A percentile compares a stretch with the other conserved stretches of the same genome.
phyloP scores from a whole-genome alignment of 2,329 filamentous ascomycete genomes.

The Epichloe uncinata region DNA sequence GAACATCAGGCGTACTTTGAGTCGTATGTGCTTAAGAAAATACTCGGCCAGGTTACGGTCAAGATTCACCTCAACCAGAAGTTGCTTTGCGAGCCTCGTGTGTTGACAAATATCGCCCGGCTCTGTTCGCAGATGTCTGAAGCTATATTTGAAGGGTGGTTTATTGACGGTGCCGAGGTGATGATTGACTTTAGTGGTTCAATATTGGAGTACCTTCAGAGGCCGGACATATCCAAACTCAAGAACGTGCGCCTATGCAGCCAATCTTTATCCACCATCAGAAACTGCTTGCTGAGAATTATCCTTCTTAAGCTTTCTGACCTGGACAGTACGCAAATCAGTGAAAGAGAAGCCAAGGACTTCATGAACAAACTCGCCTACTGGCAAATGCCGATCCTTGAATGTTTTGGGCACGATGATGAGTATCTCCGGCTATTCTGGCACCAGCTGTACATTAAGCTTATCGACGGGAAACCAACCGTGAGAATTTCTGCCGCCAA shows the following conservation, averaged over 20 bases:
- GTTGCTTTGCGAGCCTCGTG: conserved; percentile 63
- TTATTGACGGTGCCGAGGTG: conserved; percentile 72
- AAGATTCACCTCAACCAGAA: conserved; percentile 59
- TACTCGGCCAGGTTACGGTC: conserved; percentile 57
- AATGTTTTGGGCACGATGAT: conserved; percentile 63
- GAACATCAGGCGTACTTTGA: conserved; percentile 95
- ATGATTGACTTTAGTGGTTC: conserved; percentile 78
- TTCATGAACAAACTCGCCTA: conserved; percentile 82
- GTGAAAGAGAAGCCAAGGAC: conserved; percentile 48
- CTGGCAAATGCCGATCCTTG: conserved; percentile 91
- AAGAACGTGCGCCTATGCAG: conserved; percentile 89
- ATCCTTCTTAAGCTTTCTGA: conserved; percentile 74
- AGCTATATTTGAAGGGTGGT: conserved; percentile 92
- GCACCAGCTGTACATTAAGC: conserved; percentile 83
- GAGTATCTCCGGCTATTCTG: conserved; percentile 76
- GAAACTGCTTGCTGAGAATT: conserved; percentile 63
- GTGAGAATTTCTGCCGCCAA: conserved; percentile 68
- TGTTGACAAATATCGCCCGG: conserved; percentile 75
- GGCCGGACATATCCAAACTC: conserved; percentile 63
- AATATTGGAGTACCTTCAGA: conserved; percentile 77
- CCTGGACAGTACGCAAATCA: conserved; percentile 50
- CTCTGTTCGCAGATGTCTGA: conserved; percentile 74
- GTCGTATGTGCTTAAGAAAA: conserved; percentile 69
- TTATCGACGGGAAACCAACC: conserved; percentile 54
- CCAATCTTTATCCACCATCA: conserved; percentile 65